Evolutionary conservation across 2,329 filamentous ascomycete species (phyloP).

Genomic region (Simplicillium sp.): DNA sequence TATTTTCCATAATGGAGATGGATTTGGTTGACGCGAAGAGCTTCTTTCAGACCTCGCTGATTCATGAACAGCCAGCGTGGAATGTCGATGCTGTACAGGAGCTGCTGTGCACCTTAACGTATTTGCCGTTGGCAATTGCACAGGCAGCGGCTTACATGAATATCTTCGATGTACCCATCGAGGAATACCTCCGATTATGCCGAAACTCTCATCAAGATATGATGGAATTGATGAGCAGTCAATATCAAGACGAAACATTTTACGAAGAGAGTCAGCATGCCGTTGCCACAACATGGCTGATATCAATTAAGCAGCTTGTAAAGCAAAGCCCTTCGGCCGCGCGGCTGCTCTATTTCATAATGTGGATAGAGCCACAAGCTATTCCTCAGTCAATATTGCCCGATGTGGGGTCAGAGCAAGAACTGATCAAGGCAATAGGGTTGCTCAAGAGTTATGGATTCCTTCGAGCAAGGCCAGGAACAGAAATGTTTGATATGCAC

Average conservation of each 20-base stretch:
- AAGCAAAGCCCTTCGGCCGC: constrained; percentile 14
- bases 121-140: constrained; percentile 26
- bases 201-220: constrained; percentile 8
- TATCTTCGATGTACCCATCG: constrained; percentile 13
- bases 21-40: constrained; percentile 11
- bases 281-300: constrained; percentile 1
- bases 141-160: constrained; percentile 32
- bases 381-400: constrained; percentile 1
- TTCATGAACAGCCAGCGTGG: background rate
- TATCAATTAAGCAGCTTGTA: constrained; percentile 5
- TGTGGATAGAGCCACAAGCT: constrained; percentile 20
- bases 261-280: constrained; percentile 19
- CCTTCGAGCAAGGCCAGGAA: background rate
- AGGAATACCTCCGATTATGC: constrained; percentile 23
- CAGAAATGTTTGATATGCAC: constrained; percentile 1
- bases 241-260: background rate
- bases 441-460: constrained; percentile 1
- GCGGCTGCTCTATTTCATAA: constrained; percentile 27
- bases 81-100: background rate
- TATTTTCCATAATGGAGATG: constrained; percentile 10
- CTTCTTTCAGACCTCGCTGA: constrained; percentile 10
- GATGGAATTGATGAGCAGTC: background rate
- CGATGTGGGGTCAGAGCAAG: constrained; percentile 2
- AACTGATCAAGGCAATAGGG: background rate
- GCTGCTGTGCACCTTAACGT: constrained; percentile 15